Base-by-base conservation (phyloP, 805 yeast genomes). In the Cyberlindnera samutprakarnensis region DNA sequence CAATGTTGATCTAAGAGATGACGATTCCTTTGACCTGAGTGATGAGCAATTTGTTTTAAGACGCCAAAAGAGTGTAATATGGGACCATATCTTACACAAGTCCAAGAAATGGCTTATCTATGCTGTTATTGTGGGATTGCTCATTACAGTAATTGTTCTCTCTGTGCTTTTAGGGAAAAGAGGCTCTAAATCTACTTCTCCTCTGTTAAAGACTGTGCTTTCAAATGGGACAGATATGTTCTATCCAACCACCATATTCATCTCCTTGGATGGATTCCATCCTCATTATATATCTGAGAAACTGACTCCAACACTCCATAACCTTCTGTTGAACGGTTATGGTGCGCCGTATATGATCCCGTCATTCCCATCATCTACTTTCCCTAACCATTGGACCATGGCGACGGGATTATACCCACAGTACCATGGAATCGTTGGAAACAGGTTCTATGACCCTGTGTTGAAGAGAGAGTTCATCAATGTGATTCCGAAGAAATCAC, bases 301-400 rank as follows among this genome's bases (percentile, higher is more conserved):
- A 14, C 48, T 66, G 19, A 88, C 96, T 0, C 97, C 97, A 1
- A 62, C 73, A 23, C 49, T 88, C 51, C 77, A 81, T 48, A 55
- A 63, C 8, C 53, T 88, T 53, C 57, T 75, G 41, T 42, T 64
- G 4, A 56, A 71, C 17, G 68, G 64, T 5, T 69, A 62, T 31
- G 80, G 78, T 12, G 75, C 86, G 4, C 96, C 96, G 1, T 86
- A 72, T 49, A 84, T 90, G 90, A 58, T 60, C 7, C 95, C 96
- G 1, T 70, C 86, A 3, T 86, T 87, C 52, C 96, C 96, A 4
- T 73, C 94, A 1, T 81, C 85, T 16, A 83, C 95, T 1, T 84
- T 85, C 46, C 92, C 95, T 1, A 88, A 90, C 53, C 95, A 87
- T 55, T 90, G 94, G 90, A 76, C 95, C 1, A 53, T 88, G 42